Percentiles rank a stretch among this genome's conserved stretches.
Evolutionary conservation across 768 basidiomycete species (phyloP).

Genomic region (Pilatotrama ljubarskyi): DNA sequence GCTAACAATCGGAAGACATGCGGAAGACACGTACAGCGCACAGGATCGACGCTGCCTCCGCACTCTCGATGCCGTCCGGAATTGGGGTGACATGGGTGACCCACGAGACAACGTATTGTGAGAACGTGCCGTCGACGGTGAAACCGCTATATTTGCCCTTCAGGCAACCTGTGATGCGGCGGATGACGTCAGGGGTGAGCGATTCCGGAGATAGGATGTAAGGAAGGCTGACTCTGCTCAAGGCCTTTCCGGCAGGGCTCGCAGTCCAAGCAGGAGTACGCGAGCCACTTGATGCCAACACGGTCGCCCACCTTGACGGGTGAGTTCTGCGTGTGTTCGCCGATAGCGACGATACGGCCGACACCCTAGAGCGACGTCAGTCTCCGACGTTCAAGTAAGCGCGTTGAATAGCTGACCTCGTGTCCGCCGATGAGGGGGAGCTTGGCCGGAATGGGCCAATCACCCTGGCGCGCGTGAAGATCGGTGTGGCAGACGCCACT

Average conservation of each 20-base stretch:
- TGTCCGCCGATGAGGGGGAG: constrained; percentile 79
- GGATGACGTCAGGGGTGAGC: neutral
- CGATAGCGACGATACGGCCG: constrained; percentile 80
- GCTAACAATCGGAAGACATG: neutral
- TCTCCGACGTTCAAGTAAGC: neutral
- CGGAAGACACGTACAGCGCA: constrained; percentile 56
- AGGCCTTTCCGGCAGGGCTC: constrained; percentile 74
- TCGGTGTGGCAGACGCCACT: constrained; percentile 90
- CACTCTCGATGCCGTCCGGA: constrained; percentile 64
- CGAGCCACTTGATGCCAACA: constrained; percentile 84
- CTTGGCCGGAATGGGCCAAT: constrained; percentile 77
- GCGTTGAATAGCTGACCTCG: constrained; percentile 26
- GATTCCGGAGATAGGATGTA: neutral
- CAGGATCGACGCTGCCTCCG: constrained; percentile 71
- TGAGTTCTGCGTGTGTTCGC: constrained; percentile 53
- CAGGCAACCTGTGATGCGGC: constrained; percentile 50
- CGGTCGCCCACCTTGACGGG: constrained; percentile 75
- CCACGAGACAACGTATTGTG: constrained; percentile 71
- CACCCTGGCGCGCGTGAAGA: constrained; percentile 69
- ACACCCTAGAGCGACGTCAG: constrained; percentile 59
- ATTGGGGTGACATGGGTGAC: constrained; percentile 77
- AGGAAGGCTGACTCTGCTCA: constrained; percentile 62
- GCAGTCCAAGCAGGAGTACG: constrained; percentile 72
- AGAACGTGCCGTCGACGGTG: constrained; percentile 77
- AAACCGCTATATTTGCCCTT: constrained; percentile 66